Evolutionary conservation across 2,329 filamentous ascomycete species (phyloP), one percentile per base, ranked within the genome.

Genomic region (Fusarium verrucosum): DNA sequence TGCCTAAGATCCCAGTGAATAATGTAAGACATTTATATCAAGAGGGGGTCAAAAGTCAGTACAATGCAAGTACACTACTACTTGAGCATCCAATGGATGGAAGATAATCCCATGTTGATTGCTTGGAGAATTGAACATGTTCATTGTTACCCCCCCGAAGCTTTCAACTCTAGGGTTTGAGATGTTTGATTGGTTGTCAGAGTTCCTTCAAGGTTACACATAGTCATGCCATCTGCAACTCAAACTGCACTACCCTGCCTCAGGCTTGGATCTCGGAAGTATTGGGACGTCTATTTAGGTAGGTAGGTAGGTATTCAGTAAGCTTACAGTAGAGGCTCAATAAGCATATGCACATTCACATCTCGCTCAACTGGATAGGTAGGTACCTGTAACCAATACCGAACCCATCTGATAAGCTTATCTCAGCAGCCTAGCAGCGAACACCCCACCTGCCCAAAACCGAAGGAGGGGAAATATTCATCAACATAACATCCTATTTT

Each of bases 401-500:
- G n/a, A n/a, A 37, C 38, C 54, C 40, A 17, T 37, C 23, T 42
- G 16, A 50, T 14, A 50, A 38, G 68, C 68, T 70, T 70, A 70
- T 68, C 68, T 70, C 66, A 69, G 28, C 23, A 25, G n/a, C n/a
- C n/a, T n/a, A n/a, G 66, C 63, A 68, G 50, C 49, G 44, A 26
- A 40, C 50, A 60, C 66, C 68, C 68, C 63, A 69, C 68, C 54
- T 70, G 62, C 60, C 66, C 50, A 65, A 62, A 69, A 57, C 50
- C 36, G 53, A 65, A 70, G 65, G 65, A 69, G 66, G 68, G 68
- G 68, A 65, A 70, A 69, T 36, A 36, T 23, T 37, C 38, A 38
- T 45, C 25, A n/a, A 36, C 16, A 37, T 46, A 22, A 33, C 47
- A 35, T 32, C 36, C 16, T 44, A 25, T 41, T 50, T 40, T 43